Percentiles rank a stretch among this genome's conserved stretches.
Conservation (phyloP, 345 rosid genomes). For the Capsella bursapastoris region DNA sequence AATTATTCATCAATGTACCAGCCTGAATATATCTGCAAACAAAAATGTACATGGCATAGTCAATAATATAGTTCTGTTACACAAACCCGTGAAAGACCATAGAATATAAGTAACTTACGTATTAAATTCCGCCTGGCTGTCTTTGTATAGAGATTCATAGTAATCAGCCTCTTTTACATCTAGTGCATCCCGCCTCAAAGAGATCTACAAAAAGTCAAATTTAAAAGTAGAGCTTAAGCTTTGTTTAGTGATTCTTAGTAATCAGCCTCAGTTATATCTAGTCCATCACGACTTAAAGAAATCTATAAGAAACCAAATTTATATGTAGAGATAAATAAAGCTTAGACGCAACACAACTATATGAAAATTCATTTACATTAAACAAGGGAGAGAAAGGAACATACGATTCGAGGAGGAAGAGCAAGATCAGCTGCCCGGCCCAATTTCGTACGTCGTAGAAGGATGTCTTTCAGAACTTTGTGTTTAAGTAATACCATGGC, state of each 20-base stretch:
- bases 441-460: constrained; percentile 87
- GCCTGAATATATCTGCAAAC: constrained; percentile 74
- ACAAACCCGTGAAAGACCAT: constrained; percentile 10
- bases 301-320: constrained; percentile 50
- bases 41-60: constrained; percentile 20
- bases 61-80: constrained; percentile 6
- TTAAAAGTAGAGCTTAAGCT: constrained; percentile 21
- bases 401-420: constrained; percentile 92
- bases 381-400: constrained; percentile 37
- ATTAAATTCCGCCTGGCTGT: constrained; percentile 89
- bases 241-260: constrained; percentile 76
- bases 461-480: constrained; percentile 69
- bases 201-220: constrained; percentile 54
- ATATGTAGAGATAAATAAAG: not conserved
- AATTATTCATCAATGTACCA: constrained; percentile 92
- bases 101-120: constrained; percentile 54
- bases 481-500: constrained; percentile 93
- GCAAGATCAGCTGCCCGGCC: constrained; percentile 99
- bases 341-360: constrained; percentile 29
- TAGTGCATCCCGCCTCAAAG: constrained; percentile 79
- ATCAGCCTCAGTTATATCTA: constrained; percentile 75
- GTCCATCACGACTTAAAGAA: constrained; percentile 67
- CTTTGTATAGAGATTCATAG: constrained; percentile 79
- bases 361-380: constrained; percentile 18
- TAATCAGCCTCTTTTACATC: constrained; percentile 88